These are phyloP conservation scores for Fusarium hostae DNA, from an alignment of 2,329 filamentous ascomycete species.

Conservation along the genomic window DNA sequence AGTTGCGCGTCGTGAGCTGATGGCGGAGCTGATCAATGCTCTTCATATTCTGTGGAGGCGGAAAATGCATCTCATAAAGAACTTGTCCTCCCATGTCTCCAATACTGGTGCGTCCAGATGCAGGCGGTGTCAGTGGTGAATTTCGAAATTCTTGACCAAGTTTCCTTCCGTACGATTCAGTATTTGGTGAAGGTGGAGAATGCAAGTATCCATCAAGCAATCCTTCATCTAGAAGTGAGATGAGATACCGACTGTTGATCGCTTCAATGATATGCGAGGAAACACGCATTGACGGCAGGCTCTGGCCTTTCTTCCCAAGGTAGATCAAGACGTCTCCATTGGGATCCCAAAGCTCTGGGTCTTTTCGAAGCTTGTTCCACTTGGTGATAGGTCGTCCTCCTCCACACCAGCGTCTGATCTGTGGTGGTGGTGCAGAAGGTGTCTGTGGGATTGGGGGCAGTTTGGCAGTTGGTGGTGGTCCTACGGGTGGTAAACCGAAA, in stretches of 20 bases:
- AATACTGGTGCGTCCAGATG: conserved; percentile 54
- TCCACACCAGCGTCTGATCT: conserved; percentile 65
- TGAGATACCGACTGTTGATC: conserved; percentile 65
- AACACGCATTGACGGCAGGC: conserved; percentile 64
- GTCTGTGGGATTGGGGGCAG: conserved; percentile 55
- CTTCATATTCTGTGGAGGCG: conserved; percentile 62
- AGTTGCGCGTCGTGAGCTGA: conserved; percentile 74
- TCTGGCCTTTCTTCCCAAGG: conserved; percentile 60
- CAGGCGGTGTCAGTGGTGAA: conserved; percentile 47
- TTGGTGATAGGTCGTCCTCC: conserved; percentile 59
- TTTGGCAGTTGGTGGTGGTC: conserved; percentile 56
- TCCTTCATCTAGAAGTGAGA: conserved; percentile 64
- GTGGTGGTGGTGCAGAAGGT: conserved; percentile 40
- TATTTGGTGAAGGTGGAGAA: conserved; percentile 55
- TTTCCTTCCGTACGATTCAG: conserved; percentile 53
- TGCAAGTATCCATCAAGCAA: conserved; percentile 56
- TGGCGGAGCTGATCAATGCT: conserved; percentile 63
- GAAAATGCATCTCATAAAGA: conserved; percentile 72
- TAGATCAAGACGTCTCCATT: conserved; percentile 70
- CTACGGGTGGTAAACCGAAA: conserved; percentile 35
- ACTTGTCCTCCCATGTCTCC: conserved; percentile 62
- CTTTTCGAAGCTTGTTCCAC: conserved; percentile 69
- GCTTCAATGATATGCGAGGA: conserved; percentile 69
- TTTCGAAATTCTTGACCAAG: conserved; percentile 19
- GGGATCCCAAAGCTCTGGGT: conserved; percentile 70